Percentiles rank a stretch among this genome's conserved stretches.
Conservation (phyloP, 1,284 basidiomycete species). For the Sanghuangporus weigelae region DNA sequence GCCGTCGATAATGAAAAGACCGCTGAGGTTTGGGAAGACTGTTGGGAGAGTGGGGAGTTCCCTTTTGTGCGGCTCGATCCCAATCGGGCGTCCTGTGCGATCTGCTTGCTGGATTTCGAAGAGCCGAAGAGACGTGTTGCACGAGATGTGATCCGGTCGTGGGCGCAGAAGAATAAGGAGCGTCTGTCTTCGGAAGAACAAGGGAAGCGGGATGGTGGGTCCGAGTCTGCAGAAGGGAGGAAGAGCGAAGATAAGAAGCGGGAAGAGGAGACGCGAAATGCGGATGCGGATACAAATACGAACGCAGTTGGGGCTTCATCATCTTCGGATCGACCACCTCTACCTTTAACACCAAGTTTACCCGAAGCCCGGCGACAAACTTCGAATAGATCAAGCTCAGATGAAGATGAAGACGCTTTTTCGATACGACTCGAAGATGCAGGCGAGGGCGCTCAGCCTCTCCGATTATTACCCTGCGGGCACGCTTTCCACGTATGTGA, state of each 20-base stretch:
- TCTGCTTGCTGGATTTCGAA: constrained; percentile 78
- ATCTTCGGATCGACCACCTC: constrained; percentile 4
- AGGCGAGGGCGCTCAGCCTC: constrained; percentile 66
- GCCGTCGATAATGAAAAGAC: constrained; percentile 23
- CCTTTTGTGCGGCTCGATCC: constrained; percentile 69
- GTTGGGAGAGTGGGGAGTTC: constrained; percentile 48
- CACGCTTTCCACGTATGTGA: constrained; percentile 80
- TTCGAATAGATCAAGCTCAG: background rate
- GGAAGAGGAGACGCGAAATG: background rate
- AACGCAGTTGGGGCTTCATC: background rate
- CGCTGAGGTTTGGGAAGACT: constrained; percentile 39
- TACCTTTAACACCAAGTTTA: constrained; percentile 22
- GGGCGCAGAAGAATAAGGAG: constrained; percentile 11
- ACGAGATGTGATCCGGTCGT: constrained; percentile 26
- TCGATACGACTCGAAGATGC: constrained; percentile 54
- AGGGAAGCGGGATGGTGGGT: constrained; percentile 1
- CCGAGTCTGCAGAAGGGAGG: constrained; percentile 6
- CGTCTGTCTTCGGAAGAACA: background rate
- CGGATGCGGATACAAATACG: background rate
- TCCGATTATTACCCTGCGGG: constrained; percentile 66
- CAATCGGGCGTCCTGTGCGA: constrained; percentile 75
- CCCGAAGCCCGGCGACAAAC: constrained; percentile 22
- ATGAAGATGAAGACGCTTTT: constrained; percentile 32
- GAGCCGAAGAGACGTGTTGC: constrained; percentile 46
- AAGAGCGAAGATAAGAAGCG: constrained; percentile 21